Evolutionary conservation across 352 stramenopile species (phyloP), one percentile per base, ranked within the genome.

Genomic region (Hyaloperonospora arabidopsidis): DNA sequence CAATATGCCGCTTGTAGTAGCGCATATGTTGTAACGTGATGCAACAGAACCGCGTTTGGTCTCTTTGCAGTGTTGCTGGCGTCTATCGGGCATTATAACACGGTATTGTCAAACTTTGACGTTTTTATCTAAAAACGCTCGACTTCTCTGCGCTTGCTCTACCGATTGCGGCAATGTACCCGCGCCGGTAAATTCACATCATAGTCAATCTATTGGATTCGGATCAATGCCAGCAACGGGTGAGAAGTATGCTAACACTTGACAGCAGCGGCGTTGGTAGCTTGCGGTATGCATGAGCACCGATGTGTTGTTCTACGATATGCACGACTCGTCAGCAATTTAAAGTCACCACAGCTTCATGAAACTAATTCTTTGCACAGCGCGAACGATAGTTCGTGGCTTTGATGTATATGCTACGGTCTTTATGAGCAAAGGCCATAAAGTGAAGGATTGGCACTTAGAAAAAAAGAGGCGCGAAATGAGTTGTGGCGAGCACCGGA

Each of bases 201-300:
- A 70, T 22, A 97, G 67, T 19, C 71, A 68, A 4, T 54, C 36
- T n/a, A 97, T 61, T 32, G 96, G n/a, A n/a, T 86, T 45, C 90
- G 75, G 71, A 97, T 95, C 5, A 97, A 69, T 18, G 86, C 75
- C 15, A 97, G 57, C 13, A 97, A 70, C 2, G 89, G 91, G 57
- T 93, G 2, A 97, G 69, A 5, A 97, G 87, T 13, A 97, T 57
- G 6, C 88, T 88, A 13, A 96, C 61, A 2, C 89, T 87, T 0
- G 65, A 67, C 29, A 83, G 57, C 23, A 89, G 57, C 43, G 83
- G 63, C 19, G 76, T 72, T 1, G 73, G 95, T 2, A 99, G 67
- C 44, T 98, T 93, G 64, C 98, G 99, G 64, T 91, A 98, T 13
- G 91, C 61, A 98, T 88, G 7, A 99, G 79, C 32, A 98, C 72